phyloP scores from a whole-genome alignment of 768 basidiomycete species.

The Lactarius sp. region DNA sequence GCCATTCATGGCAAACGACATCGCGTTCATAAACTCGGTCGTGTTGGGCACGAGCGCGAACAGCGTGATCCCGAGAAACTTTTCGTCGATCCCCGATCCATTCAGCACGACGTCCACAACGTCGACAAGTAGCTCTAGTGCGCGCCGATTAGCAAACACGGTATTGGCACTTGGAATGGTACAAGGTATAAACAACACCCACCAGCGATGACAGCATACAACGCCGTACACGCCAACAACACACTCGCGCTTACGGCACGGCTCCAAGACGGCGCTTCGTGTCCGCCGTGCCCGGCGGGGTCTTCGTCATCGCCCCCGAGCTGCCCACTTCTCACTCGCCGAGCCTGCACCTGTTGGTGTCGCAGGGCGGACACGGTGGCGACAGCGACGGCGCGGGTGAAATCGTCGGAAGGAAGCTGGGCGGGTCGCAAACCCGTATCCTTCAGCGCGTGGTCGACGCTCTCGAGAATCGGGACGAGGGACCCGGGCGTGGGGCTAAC shows the following conservation, averaged over 20 bases:
- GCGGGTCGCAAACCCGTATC: conserved; percentile 44
- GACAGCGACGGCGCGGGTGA: conserved; percentile 89
- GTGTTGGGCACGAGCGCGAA: conserved; percentile 98
- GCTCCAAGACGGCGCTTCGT: conserved; percentile 97
- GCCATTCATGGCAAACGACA: conserved; percentile 93
- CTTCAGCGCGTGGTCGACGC: conserved; percentile 73
- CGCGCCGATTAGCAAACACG: neutral
- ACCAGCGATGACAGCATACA: conserved; percentile 97
- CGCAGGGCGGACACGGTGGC: conserved; percentile 89
- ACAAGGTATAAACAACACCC: conserved; percentile 31
- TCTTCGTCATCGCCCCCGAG: conserved; percentile 39
- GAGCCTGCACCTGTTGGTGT: conserved; percentile 61
- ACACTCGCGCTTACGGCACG: conserved; percentile 86
- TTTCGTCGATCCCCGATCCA: conserved; percentile 92
- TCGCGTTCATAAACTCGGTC: conserved; percentile 99
- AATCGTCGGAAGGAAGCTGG: conserved; percentile 76
- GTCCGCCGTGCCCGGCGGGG: conserved; percentile 65
- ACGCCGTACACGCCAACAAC: conserved; percentile 78
- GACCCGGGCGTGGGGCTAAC: conserved; percentile 33
- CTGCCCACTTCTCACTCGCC: conserved; percentile 43
- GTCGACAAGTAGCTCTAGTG: conserved; percentile 85
- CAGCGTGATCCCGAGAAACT: conserved; percentile 93
- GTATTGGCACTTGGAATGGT: neutral
- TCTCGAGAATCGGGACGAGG: conserved; percentile 67
- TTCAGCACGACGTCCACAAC: conserved; percentile 92